Evolutionary conservation across 140 eudicot species (phyloP).

Genomic region (Stevia rebaudiana): DNA sequence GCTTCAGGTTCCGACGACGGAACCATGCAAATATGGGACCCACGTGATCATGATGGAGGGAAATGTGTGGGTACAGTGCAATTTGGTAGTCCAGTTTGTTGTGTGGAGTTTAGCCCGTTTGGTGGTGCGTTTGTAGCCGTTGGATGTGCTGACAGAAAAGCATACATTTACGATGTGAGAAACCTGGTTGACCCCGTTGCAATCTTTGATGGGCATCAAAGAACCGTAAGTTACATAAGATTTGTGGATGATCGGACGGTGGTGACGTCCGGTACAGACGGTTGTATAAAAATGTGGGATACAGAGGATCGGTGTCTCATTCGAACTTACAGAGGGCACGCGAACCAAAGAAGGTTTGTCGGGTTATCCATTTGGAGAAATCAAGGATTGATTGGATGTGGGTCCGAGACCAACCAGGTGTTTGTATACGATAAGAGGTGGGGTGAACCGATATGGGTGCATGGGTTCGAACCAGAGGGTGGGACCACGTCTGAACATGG

Average conservation of each 20-base stretch:
- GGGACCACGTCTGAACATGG: slow-evolving; percentile 21
- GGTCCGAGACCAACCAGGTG: slow-evolving; percentile 62
- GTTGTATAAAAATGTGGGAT: slow-evolving; percentile 66
- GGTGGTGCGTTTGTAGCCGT: slow-evolving; percentile 49
- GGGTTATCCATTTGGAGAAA: slow-evolving; percentile 68
- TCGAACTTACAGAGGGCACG: slow-evolving; percentile 60
- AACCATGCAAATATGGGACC: slow-evolving; percentile 80
- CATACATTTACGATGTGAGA: slow-evolving; percentile 60
- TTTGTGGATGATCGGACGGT: slow-evolving; percentile 45
- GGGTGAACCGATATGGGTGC: slow-evolving; percentile 75
- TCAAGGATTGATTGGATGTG: slow-evolving; percentile 59
- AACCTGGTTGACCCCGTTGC: slow-evolving; percentile 37
- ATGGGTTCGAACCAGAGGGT: slow-evolving; percentile 41
- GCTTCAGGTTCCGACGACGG: slow-evolving; percentile 91
- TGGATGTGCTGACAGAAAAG: slow-evolving; percentile 68
- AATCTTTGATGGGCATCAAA: slow-evolving; percentile 46
- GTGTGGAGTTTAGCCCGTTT: slow-evolving; percentile 67
- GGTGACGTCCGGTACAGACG: slow-evolving; percentile 73
- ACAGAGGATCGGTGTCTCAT: slow-evolving; percentile 29
- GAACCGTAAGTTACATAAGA: slow-evolving; percentile 50
- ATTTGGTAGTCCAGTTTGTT: slow-evolving; percentile 48
- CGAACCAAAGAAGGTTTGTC: slow-evolving; percentile 52
- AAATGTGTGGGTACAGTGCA: slow-evolving; percentile 37
- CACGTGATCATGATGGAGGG: slow-evolving; percentile 48
- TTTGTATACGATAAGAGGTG: slow-evolving; percentile 77